These are phyloP conservation scores for Phytophthora hybrid DNA, from an alignment of 352 stramenopile genomes.

Conservation along the genomic window DNA sequence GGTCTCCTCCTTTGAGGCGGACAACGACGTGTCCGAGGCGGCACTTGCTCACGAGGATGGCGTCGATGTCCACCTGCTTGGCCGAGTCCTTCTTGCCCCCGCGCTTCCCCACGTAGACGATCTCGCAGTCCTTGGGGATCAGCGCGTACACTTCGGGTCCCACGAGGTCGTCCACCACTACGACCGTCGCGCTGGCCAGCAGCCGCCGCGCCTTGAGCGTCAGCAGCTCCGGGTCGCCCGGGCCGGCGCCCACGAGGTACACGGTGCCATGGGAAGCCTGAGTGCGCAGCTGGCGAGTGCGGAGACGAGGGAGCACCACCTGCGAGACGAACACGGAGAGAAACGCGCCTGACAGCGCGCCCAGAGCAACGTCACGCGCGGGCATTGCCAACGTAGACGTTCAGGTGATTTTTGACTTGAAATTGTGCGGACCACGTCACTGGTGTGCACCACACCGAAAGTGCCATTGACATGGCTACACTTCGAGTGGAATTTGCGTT, in stretches of 20 bases:
- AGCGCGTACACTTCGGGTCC: conserved; percentile 64
- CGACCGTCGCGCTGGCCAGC: conserved; percentile 58
- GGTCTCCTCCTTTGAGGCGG: conserved; percentile 74
- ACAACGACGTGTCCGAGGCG: conserved; percentile 64
- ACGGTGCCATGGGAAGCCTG: conserved; percentile 50
- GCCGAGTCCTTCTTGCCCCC: conserved; percentile 73
- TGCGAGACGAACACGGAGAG: conserved; percentile 45
- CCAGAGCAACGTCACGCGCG: conserved; percentile 54
- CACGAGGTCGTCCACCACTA: conserved; percentile 76
- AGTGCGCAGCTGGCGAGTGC: conserved; percentile 36
- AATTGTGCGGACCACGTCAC: conserved; percentile 5
- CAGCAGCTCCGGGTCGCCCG: conserved; percentile 64
- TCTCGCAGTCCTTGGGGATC: conserved; percentile 61
- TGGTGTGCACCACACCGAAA: conserved; percentile 13
- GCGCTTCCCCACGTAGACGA: conserved; percentile 75
- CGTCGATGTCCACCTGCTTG: conserved; percentile 74
- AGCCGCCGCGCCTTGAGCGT: conserved; percentile 61
- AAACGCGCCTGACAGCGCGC: conserved; percentile 52
- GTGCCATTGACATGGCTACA: conserved; percentile 6
- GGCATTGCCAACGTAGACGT: conserved; percentile 18
- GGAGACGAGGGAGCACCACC: conserved; percentile 43
- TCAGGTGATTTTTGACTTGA: neutral
- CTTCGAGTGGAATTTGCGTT: neutral
- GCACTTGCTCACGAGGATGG: conserved; percentile 63
- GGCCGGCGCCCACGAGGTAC: conserved; percentile 70